Evolutionary conservation across 768 basidiomycete species (phyloP).

Genomic region (Termitomyces sp.): DNA sequence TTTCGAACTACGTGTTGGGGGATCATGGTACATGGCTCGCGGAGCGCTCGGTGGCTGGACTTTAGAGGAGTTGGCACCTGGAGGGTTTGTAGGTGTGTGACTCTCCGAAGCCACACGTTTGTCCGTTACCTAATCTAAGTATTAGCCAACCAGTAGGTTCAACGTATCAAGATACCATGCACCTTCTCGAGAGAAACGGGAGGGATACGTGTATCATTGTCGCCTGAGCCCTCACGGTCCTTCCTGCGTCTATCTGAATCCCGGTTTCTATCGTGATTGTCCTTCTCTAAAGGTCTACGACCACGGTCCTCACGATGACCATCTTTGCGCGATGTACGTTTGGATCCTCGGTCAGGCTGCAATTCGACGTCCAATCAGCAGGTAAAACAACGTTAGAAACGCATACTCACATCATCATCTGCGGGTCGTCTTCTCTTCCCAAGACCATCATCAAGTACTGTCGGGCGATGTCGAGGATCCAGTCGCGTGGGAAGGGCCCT

Average conservation of each 20-base stretch:
- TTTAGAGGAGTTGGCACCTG: conserved; percentile 25
- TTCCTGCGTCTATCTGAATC: conserved; percentile 66
- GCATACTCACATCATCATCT: conserved; percentile 69
- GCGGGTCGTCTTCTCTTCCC: conserved; percentile 66
- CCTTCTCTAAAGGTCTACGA: conserved; percentile 65
- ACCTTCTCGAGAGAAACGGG: conserved; percentile 56
- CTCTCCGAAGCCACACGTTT: conserved; percentile 50
- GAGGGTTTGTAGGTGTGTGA: conserved; percentile 25
- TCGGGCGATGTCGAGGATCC: conserved; percentile 52
- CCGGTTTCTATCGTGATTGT: conserved; percentile 58
- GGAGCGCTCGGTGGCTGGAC: conserved; percentile 54
- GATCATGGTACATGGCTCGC: conserved; percentile 56
- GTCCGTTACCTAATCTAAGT: conserved; percentile 38
- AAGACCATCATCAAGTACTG: conserved; percentile 51
- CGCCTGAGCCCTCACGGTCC: conserved; percentile 55
- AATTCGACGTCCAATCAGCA: conserved; percentile 7
- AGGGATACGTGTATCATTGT: conserved; percentile 35
- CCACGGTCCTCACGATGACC: conserved; percentile 70
- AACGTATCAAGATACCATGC: conserved; percentile 6
- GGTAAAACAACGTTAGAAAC: conserved; percentile 4
- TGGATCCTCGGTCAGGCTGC: conserved; percentile 71
- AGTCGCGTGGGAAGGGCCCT: conserved; percentile 54
- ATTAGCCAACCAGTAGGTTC: conserved; percentile 8
- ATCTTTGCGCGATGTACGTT: conserved; percentile 78
- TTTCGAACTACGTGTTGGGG: conserved; percentile 33